Evolutionary conservation across 768 basidiomycete species (phyloP).

Genomic region (Phanerochaete carnosa): DNA sequence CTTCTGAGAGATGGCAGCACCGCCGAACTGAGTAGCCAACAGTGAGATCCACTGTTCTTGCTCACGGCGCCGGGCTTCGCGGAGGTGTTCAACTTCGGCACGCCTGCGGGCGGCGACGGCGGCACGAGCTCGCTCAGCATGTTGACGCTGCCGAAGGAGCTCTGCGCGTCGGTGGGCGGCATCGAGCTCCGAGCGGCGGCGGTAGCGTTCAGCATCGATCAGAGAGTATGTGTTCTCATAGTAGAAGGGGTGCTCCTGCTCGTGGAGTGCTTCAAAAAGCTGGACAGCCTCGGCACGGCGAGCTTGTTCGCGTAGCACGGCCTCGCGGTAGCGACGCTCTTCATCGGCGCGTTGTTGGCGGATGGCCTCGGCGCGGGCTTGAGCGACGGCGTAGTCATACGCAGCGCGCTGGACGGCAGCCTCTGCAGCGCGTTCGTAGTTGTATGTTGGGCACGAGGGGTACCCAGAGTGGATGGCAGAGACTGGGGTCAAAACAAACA

Average conservation of each 20-base stretch:
- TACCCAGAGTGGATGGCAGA: background rate
- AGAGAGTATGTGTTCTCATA: background rate
- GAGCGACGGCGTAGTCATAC: conserved; percentile 16
- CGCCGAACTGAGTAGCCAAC: background rate
- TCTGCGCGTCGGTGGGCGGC: background rate
- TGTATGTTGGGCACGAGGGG: background rate
- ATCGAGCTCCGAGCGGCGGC: background rate
- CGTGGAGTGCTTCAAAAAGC: conserved; percentile 11
- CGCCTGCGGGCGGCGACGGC: background rate
- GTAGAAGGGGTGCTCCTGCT: conserved; percentile 5
- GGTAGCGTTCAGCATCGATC: conserved; percentile 3
- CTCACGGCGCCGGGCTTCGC: background rate
- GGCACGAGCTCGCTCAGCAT: background rate
- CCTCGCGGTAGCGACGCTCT: background rate
- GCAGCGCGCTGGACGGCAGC: conserved; percentile 15
- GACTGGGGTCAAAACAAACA: conserved; percentile 1
- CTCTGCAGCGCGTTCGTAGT: background rate
- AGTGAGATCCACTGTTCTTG: conserved; percentile 2
- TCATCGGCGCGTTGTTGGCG: conserved; percentile 10
- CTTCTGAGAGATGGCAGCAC: background rate
- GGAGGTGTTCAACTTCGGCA: background rate
- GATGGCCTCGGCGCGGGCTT: conserved; percentile 17
- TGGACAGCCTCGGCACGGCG: conserved; percentile 4
- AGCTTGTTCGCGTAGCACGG: conserved; percentile 4
- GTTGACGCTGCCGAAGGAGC: background rate